Evolutionary conservation across 192 early-diverging fungal species (phyloP).

Genomic region (Coemansia sp.): DNA sequence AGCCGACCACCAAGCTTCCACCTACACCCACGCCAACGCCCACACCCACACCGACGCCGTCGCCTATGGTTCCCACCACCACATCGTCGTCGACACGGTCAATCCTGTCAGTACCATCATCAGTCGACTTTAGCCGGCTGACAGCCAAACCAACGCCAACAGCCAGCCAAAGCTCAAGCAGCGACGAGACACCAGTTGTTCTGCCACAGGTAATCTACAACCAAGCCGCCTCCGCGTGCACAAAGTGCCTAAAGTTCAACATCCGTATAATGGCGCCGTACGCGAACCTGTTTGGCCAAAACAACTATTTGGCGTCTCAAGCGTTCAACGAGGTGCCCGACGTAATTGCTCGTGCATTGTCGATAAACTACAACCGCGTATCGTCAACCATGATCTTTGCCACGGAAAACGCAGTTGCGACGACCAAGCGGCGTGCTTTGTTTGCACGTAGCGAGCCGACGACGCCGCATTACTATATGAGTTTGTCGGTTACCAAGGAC

Average conservation of each 20-base stretch:
- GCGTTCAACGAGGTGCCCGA: slow-evolving; percentile 41
- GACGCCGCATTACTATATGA: slow-evolving; percentile 47
- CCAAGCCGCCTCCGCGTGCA: slow-evolving; percentile 34
- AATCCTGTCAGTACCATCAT: slow-evolving; percentile 37
- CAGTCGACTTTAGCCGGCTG: slow-evolving; percentile 47
- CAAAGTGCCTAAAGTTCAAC: slow-evolving; percentile 45
- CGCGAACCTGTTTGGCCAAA: slow-evolving; percentile 47
- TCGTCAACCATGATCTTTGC: slow-evolving; percentile 42
- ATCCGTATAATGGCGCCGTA: slow-evolving; percentile 49
- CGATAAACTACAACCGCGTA: slow-evolving; percentile 40
- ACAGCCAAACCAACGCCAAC: slow-evolving; percentile 21
- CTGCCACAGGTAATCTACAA: slow-evolving; percentile 42
- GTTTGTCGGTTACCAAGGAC: slow-evolving; percentile 41
- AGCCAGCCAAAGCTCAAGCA: not conserved
- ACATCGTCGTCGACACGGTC: slow-evolving; percentile 18
- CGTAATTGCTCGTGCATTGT: slow-evolving; percentile 37
- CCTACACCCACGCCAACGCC: not conserved
- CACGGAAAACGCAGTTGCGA: slow-evolving; percentile 15
- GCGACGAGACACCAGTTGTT: not conserved
- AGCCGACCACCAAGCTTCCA: not conserved
- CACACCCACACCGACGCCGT: not conserved
- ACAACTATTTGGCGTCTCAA: slow-evolving; percentile 51
- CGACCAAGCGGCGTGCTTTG: slow-evolving; percentile 13
- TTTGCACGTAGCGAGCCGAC: slow-evolving; percentile 13
- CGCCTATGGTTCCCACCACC: slow-evolving; percentile 8